phyloP scores from a whole-genome alignment of 805 yeast genomes.

The Spathaspora gorwiae region DNA sequence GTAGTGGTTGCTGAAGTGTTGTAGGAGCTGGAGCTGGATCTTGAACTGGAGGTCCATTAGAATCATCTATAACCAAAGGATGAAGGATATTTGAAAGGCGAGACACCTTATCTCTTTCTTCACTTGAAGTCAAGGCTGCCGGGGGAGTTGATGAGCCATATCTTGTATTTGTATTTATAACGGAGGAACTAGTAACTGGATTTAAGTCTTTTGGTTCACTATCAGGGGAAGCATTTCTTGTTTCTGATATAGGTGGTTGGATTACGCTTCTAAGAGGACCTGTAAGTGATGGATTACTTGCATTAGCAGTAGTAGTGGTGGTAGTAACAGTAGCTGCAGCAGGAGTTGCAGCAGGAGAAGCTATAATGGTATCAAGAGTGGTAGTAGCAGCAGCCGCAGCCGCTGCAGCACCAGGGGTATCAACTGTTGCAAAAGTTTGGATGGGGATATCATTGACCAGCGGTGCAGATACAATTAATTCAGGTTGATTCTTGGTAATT shows the following conservation, averaged over 20 bases:
- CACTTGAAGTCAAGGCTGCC: neutral
- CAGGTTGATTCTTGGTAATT: no score
- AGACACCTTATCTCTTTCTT: neutral
- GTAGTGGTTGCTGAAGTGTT: neutral
- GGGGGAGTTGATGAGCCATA: neutral
- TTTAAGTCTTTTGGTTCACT: neutral
- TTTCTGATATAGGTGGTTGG: neutral
- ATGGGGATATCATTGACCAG: no score
- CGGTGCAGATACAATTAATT: no score
- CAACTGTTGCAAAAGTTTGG: no score
- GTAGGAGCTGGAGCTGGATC: neutral
- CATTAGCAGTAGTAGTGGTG: no score
- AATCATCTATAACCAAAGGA: conserved; percentile 1
- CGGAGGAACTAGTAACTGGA: neutral
- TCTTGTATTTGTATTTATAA: neutral
- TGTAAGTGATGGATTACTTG: no score
- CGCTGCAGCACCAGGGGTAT: no score
- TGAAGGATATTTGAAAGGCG: neutral
- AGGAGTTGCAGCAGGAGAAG: no score
- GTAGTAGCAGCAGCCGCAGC: no score
- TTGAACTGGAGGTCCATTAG: neutral
- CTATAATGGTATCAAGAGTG: no score
- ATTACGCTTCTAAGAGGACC: neutral
- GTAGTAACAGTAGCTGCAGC: no score
- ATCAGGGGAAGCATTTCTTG: neutral